phyloP scores from a whole-genome alignment of 495 filamentous ascomycete species.

The Parathielavia appendiculata region DNA sequence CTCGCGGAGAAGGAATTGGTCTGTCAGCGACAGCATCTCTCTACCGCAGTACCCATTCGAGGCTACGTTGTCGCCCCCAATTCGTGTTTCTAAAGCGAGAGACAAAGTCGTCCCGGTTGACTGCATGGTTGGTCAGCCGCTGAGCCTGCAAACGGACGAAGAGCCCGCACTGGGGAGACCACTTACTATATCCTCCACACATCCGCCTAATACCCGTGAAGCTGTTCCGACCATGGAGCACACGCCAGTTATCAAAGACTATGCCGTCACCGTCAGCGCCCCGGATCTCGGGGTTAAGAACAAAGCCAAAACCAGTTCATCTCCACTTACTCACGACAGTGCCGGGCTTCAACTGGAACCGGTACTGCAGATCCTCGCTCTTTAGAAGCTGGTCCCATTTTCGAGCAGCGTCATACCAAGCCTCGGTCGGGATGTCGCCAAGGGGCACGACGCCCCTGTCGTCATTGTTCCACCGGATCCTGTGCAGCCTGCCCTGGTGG shows the following conservation, averaged over 20 bases:
- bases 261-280: neutral
- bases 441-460: slow-evolving; percentile 64
- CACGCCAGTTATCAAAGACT: slow-evolving; percentile 96
- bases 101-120: slow-evolving; percentile 81
- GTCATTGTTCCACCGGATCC: slow-evolving; percentile 88
- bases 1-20: too few relatives aligned
- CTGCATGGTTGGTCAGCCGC: slow-evolving; percentile 42
- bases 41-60: slow-evolving; percentile 40
- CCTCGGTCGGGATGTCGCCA: slow-evolving; percentile 31
- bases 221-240: slow-evolving; percentile 74
- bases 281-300: neutral
- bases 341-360: slow-evolving; percentile 75
- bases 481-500: slow-evolving; percentile 45
- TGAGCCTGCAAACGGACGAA: neutral
- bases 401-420: slow-evolving; percentile 73
- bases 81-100: slow-evolving; percentile 71
- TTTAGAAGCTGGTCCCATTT: slow-evolving; percentile 59
- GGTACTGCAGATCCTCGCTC: slow-evolving; percentile 53
- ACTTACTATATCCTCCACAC: slow-evolving; percentile 83
- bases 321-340: slow-evolving; percentile 59
- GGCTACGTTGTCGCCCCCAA: slow-evolving; percentile 50
- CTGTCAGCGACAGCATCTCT: too few relatives aligned
- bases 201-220: slow-evolving; percentile 83
- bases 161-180: neutral
- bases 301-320: neutral